Base-by-base conservation (phyloP, 2,329 filamentous ascomycete species). In the Mollisiaceae sp. region DNA sequence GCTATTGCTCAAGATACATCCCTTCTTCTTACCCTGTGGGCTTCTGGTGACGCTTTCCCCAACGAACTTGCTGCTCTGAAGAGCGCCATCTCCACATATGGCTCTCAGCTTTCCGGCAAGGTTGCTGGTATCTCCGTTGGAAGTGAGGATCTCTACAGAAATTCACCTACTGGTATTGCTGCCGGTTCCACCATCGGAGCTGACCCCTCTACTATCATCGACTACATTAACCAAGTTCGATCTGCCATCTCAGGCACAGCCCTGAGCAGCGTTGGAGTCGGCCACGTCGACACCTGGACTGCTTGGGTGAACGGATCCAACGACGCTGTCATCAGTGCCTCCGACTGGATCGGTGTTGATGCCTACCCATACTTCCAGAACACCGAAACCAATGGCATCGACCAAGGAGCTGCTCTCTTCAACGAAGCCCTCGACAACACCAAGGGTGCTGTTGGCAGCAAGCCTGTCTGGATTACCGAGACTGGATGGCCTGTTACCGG, bases 221-320 rank as follows among this genome's bases (percentile, higher is more conserved):
- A 80, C 65, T 95, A 93, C 80, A 92, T 96, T 81, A 78, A 83
- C 66, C 82, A 90, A 76, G 88, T 91, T 65, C 87, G 88, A 68
- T 78, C 82, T 43, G 82, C 85, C 67, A 86, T 95, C 74, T 75
- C 83, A 39, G 85, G 85, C 65, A 92, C 91, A 11, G 75, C 80
- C 59, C 80, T 91, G 32, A 79, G 83, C 39, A 79, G 79, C 43
- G 84, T 82, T 52, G 82, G 86, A 20, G 82, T 96, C 67, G 93
- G 92, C 59, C 93, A 96, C 79, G 92, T 96, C 75, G 93, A 97
- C 76, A 96, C 93, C 60, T 97, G 92, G 92, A 93, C 89, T 41
- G 87, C 86, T 60, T 94, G 88, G 83, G 87, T 87, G 76, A 93
- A 96, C 78, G 78, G 79, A 60, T 86, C 89, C 74, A 96, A 94